Base-by-base conservation (phyloP, 2,329 filamentous ascomycete species). In the Microsporum audouinii region DNA sequence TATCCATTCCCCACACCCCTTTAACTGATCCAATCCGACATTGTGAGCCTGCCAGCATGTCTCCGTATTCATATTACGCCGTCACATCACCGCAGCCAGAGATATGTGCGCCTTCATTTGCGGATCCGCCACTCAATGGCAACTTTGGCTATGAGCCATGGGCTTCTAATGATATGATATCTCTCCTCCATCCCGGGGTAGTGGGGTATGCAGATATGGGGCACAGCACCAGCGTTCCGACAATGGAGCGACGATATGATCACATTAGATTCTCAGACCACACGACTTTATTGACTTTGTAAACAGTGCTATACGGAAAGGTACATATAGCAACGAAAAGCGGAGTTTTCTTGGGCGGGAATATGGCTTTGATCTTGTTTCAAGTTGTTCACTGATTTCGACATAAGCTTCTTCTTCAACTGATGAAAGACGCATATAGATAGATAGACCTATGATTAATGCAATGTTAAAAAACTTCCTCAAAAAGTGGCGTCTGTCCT, bases 51-150 rank as follows among this genome's bases (percentile, higher is more conserved):
- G 8, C 41, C 12, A 59, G n/a, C 41, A 59, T 43, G 7, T 59
- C 57, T 5, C 57, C 57, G 4, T 59, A 59, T 49, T 45, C 57
- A 27, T 59, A 34, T 38, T 59, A 59, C 43, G 12, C 57, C 27
- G 17, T 43, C 57, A 59, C 57, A 47, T 59, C 57, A 33, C 41
- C 57, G 41, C 57, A 59, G n/a, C 5, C 43, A 17, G 57, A 59
- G 31, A 59, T 59, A 31, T 59, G 57, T 27, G n/a, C 39, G n/a
- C 39, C 57, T 1, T 31, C 57, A 12, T 59, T 34, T 33, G n/a
- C 14, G 7, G 57, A 59, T 59, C 31, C 57, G 36, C 57, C 57
- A 4, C 39, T 59, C 8, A 49, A 59, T 49, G 57, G 41, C 14
- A 43, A 27, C 3, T 59, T 59, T 27, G 31, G 36, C 31, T 59